These are phyloP conservation scores for Lasiosphaeriaceae sp. DNA, from an alignment of 495 filamentous ascomycete species.

Conservation along the genomic window DNA sequence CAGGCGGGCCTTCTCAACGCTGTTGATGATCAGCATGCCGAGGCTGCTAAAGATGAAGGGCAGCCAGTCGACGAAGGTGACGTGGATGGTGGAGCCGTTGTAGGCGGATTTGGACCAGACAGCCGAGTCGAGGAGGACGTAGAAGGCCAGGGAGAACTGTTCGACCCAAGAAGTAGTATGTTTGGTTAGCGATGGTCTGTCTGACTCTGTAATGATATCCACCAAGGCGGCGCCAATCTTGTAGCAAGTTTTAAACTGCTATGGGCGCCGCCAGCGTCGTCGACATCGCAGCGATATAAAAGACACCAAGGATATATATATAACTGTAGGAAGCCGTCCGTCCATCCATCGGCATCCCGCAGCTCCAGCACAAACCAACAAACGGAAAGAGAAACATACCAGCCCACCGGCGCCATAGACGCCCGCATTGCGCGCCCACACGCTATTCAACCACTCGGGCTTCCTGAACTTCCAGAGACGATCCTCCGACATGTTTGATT, in stretches of 20 bases:
- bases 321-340: no score
- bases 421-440: conserved; percentile 72
- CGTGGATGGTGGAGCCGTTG: conserved; percentile 79
- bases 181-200: no score
- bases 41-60: conserved; percentile 90
- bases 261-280: no score
- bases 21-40: conserved; percentile 99
- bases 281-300: no score
- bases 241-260: no score
- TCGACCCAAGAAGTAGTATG: no score
- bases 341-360: no score
- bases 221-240: no score
- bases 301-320: no score
- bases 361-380: background rate
- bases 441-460: conserved; percentile 88
- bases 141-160: conserved; percentile 96
- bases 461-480: conserved; percentile 74
- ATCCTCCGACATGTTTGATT: conserved; percentile 54
- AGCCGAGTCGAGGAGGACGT: conserved; percentile 88
- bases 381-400: conserved; percentile 49
- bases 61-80: conserved; percentile 98
- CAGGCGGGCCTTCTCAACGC: conserved; percentile 87
- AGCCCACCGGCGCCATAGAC: conserved; percentile 84
- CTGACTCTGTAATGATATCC: no score
- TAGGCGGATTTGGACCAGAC: conserved; percentile 75